phyloP scores from a whole-genome alignment of 495 filamentous ascomycete genomes.

The Penicillium arizonense region DNA sequence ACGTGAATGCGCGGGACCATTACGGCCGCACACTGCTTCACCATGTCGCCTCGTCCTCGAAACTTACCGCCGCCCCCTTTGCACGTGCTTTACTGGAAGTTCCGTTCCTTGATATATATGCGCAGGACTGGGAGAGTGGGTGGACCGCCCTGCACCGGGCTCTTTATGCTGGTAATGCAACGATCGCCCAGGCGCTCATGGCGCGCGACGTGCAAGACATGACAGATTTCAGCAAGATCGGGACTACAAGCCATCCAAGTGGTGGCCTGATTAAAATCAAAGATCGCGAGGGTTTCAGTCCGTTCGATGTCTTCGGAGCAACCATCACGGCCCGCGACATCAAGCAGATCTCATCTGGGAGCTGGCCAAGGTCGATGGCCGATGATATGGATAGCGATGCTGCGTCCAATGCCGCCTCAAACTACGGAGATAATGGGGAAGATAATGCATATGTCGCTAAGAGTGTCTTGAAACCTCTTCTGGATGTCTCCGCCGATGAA shows the following conservation, averaged over 20 bases:
- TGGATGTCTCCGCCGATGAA: constrained; percentile 69
- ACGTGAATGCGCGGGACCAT: constrained; percentile 80
- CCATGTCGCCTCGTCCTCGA: constrained; percentile 73
- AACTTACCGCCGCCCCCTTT: constrained; percentile 64
- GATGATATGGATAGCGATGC: constrained; percentile 32
- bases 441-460: constrained; percentile 28
- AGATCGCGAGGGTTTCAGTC: constrained; percentile 90
- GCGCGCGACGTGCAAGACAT: constrained; percentile 69
- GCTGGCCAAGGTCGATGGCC: constrained; percentile 12
- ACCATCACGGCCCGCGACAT: constrained; percentile 67
- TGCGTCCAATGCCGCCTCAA: constrained; percentile 36
- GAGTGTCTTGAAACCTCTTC: constrained; percentile 25
- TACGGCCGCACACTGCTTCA: constrained; percentile 81
- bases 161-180: constrained; percentile 88
- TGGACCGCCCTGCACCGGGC: constrained; percentile 95
- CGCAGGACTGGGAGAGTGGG: constrained; percentile 85
- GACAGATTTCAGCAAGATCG: constrained; percentile 46
- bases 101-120: constrained; percentile 80
- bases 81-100: constrained; percentile 75
- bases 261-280: constrained; percentile 87
- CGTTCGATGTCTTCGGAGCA: constrained; percentile 85
- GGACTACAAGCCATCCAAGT: constrained; percentile 45
- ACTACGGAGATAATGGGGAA: constrained; percentile 33
- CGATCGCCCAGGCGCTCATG: constrained; percentile 78
- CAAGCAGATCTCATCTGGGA: constrained; percentile 26